Evolutionary conservation across 2,329 filamentous ascomycete species (phyloP).

Genomic region (Myriosclerotinia curreyana): DNA sequence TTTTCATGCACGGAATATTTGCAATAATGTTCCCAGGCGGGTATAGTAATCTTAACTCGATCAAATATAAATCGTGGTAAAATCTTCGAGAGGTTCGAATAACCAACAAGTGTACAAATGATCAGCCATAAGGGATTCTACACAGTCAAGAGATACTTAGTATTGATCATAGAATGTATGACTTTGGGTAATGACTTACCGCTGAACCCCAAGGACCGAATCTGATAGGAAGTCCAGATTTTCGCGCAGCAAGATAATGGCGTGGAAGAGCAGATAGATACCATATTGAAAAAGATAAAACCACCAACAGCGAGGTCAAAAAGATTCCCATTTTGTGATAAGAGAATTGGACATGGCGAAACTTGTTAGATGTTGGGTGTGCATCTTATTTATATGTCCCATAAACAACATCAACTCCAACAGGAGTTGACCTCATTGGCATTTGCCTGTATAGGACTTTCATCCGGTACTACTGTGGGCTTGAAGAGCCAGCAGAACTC

Average conservation of each 20-base stretch:
- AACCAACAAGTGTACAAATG: slow-evolving; percentile 15
- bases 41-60: slow-evolving; percentile 23
- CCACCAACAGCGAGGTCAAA: background rate
- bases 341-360: background rate
- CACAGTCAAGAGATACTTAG: no score
- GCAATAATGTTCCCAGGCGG: slow-evolving; percentile 24
- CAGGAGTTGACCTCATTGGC: background rate
- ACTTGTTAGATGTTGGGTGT: background rate
- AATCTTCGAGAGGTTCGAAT: slow-evolving; percentile 4
- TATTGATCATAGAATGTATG: no score
- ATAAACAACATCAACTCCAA: background rate
- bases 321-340: background rate
- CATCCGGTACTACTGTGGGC: background rate
- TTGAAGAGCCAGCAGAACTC: background rate
- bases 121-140: slow-evolving; percentile 22
- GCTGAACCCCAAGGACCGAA: slow-evolving; percentile 22
- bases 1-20: slow-evolving; percentile 23
- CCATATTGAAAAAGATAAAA: background rate
- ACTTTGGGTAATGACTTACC: no score
- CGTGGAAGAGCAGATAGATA: slow-evolving; percentile 14
- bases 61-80: slow-evolving; percentile 24
- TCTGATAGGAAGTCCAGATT: slow-evolving; percentile 24
- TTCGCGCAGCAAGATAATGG: slow-evolving; percentile 22
- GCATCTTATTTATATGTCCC: slow-evolving; percentile 4
- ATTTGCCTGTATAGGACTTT: slow-evolving; percentile 2